phyloP scores from a whole-genome alignment of 306 rosid genomes.

The Cajanus cajan region DNA sequence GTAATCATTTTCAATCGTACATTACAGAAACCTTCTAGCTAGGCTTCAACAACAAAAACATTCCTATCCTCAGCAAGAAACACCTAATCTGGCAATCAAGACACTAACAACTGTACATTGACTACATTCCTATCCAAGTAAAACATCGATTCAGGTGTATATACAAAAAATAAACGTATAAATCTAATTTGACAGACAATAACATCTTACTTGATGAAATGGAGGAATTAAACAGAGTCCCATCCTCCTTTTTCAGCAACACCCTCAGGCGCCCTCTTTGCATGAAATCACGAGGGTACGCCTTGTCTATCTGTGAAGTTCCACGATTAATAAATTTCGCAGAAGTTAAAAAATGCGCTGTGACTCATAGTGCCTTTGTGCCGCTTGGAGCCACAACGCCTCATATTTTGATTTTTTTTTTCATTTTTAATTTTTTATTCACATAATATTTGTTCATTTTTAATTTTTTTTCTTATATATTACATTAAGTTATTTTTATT shows the following conservation, averaged over 20 bases:
- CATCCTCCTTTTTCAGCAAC: slow-evolving; percentile 77
- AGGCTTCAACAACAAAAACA: not conserved
- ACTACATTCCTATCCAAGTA: not conserved
- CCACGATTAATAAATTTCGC: not conserved
- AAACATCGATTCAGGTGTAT: not conserved
- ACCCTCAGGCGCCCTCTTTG: slow-evolving; percentile 88
- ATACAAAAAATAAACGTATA: not conserved
- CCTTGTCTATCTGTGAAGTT: slow-evolving; percentile 60
- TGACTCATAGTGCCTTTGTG: no score
- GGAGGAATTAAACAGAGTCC: slow-evolving; percentile 60
- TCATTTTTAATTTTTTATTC: no score
- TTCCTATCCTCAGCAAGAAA: not conserved
- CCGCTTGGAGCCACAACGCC: no score
- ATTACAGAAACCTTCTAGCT: not conserved
- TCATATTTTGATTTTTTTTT: no score
- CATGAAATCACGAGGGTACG: slow-evolving; percentile 91
- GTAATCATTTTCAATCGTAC: no score
- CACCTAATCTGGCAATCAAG: not conserved
- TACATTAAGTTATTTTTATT: no score
- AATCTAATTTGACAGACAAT: not conserved
- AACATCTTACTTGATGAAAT: slow-evolving; percentile 63
- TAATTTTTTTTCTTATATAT: no score
- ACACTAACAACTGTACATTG: no score
- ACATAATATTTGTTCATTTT: no score
- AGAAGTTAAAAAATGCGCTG: no score